Conservation (phyloP, 345 rosid genomes). For the Citrus sinensis region DNA sequence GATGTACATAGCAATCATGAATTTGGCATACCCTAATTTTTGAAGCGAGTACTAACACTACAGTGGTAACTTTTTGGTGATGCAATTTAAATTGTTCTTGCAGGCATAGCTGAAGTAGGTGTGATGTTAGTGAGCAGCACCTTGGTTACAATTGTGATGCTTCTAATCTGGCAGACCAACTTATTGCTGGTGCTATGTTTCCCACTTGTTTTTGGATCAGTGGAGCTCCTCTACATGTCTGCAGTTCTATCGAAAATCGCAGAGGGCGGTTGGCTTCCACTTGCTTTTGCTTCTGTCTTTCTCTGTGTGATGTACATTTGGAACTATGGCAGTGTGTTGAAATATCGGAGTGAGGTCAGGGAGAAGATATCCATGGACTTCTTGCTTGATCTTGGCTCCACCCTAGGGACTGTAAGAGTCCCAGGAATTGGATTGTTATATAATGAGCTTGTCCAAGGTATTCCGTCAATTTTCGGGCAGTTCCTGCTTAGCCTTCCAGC, state of each 20-base stretch:
- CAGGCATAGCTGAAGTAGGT: conserved; percentile 98
- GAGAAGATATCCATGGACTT: conserved; percentile 85
- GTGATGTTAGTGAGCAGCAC: conserved; percentile 90
- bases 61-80: conserved; percentile 3
- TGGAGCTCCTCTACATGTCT: conserved; percentile 74
- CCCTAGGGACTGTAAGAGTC: conserved; percentile 75
- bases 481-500: conserved; percentile 86
- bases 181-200: conserved; percentile 72
- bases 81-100: conserved; percentile 15
- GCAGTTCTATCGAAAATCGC: conserved; percentile 72
- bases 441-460: conserved; percentile 86
- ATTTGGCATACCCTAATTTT: neutral
- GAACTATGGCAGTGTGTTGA: conserved; percentile 94
- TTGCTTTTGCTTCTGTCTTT: conserved; percentile 69
- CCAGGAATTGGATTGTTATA: conserved; percentile 89
- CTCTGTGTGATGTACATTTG: conserved; percentile 82
- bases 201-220: conserved; percentile 74
- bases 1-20: neutral
- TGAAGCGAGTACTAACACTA: neutral
- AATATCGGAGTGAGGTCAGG: conserved; percentile 89
- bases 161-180: conserved; percentile 92
- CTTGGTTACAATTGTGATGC: conserved; percentile 90
- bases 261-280: conserved; percentile 96
- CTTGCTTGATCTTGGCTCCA: conserved; percentile 82
- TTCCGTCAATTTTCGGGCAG: conserved; percentile 88